Evolutionary conservation across 2,329 filamentous ascomycete genomes (phyloP), one percentile per base, ranked within the genome.

Genomic region (Drechslerella stenobrocha): DNA sequence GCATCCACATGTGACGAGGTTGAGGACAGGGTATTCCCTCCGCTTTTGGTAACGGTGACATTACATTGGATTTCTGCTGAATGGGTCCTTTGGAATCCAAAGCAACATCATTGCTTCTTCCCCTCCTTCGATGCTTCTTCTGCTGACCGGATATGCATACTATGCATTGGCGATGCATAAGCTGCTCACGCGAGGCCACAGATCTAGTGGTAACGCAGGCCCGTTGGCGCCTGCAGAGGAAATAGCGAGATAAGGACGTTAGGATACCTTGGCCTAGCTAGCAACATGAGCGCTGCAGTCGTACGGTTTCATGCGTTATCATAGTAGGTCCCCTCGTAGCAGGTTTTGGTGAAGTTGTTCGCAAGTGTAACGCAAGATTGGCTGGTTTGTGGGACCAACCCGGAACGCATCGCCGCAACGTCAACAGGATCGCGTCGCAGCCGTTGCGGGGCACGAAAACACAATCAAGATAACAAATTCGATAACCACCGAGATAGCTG

Each of bases 71-170:
- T 47, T 52, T 47, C 61, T 48, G 61, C 30, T 23, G 30, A 37
- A 24, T 45, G 61, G 61, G 48, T 53, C 60, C 52, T 42, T 52
- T n/a, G n/a, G n/a, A n/a, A n/a, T 26, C 61, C 53, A 53, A 66
- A 66, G 61, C 61, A 66, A 66, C 61, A 52, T 66, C 56, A 53
- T 53, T 66, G 52, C 51, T 59, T 66, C 61, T 58, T 52, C 59
- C 53, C 52, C 47, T 48, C 24, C 53, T 66, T 52, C 44, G 45
- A 56, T 58, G 48, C n/a, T 58, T 47, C 52, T 65, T 48, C 50
- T 35, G 42, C 45, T 47, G 37, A 34, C 28, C n/a, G 18, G 15
- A 50, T 42, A 13, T 20, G 37, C 9, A 20, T n/a, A n/a, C n/a
- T n/a, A n/a, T n/a, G n/a, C n/a, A n/a, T n/a, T n/a, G n/a, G n/a